Evolutionary conservation across 768 basidiomycete species (phyloP).

Genomic region (Trametes punicea): DNA sequence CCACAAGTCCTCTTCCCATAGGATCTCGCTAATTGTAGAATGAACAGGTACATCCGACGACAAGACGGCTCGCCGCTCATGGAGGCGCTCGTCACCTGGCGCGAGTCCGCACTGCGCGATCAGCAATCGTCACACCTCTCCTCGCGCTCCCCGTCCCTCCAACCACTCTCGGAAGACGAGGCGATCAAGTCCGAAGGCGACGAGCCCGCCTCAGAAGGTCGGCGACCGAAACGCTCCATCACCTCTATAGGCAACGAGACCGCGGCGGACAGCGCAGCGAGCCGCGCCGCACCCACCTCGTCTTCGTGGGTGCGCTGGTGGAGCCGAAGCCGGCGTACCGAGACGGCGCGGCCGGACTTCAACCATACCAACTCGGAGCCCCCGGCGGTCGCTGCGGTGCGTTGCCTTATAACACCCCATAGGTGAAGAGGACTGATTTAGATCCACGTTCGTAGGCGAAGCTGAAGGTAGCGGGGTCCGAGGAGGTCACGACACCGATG

Average conservation of each 20-base stretch:
- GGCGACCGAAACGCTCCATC: constrained; percentile 4
- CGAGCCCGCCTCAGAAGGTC: constrained; percentile 7
- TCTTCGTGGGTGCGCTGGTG: constrained; percentile 86
- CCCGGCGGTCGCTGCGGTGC: background rate
- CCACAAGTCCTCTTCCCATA: background rate
- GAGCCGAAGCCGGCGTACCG: constrained; percentile 49
- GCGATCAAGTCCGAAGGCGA: constrained; percentile 30
- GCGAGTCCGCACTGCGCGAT: constrained; percentile 39
- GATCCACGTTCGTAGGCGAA: background rate
- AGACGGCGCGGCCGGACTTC: constrained; percentile 21
- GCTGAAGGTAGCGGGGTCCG: background rate
- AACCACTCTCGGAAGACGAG: constrained; percentile 34
- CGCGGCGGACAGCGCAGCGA: constrained; percentile 17
- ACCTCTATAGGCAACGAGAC: constrained; percentile 5
- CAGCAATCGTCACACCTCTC: constrained; percentile 20
- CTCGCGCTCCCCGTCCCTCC: constrained; percentile 37
- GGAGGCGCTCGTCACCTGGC: constrained; percentile 70
- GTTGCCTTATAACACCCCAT: background rate
- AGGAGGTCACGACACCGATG: background rate
- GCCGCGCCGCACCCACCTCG: constrained; percentile 41
- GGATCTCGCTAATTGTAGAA: background rate
- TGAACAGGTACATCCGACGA: constrained; percentile 71
- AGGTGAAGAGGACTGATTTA: background rate
- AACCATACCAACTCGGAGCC: constrained; percentile 21
- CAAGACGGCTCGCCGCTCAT: constrained; percentile 72